phyloP scores from a whole-genome alignment of 495 filamentous ascomycete genomes.

The Podospora didyma region DNA sequence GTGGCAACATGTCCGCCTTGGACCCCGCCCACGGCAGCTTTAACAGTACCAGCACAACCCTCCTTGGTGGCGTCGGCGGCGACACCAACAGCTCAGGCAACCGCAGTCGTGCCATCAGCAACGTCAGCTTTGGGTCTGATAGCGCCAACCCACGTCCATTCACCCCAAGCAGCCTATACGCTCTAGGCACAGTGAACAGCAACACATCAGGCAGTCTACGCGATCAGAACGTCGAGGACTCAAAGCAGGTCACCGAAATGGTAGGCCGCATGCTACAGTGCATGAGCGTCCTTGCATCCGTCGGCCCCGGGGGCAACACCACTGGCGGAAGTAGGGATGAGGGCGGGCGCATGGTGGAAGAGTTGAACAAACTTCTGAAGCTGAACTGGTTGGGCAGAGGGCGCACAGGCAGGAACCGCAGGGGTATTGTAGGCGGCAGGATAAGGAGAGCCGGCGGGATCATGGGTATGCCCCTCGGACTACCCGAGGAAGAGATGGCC shows the following conservation, averaged over 20 bases:
- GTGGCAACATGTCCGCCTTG: conserved; percentile 62
- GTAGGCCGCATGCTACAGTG: conserved; percentile 97
- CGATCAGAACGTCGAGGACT: conserved; percentile 57
- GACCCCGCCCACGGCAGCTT: conserved; percentile 68
- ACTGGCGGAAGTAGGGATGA: conserved; percentile 46
- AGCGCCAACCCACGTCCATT: conserved; percentile 46
- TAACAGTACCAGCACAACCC: conserved; percentile 72
- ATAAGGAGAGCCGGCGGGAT: conserved; percentile 30
- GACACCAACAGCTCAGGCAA: conserved; percentile 22
- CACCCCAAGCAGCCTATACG: conserved; percentile 44
- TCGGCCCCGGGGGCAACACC: conserved; percentile 40
- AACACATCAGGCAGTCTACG: conserved; percentile 28
- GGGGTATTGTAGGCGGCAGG: conserved; percentile 70
- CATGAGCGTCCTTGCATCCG: conserved; percentile 79
- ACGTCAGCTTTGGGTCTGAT: conserved; percentile 68
- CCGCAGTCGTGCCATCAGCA: conserved; percentile 74
- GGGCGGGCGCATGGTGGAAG: conserved; percentile 74
- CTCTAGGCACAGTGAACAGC: conserved; percentile 29
- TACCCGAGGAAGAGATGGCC: not conserved
- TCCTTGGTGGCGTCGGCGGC: conserved; percentile 58
- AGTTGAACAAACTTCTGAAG: conserved; percentile 80
- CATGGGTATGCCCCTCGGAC: not conserved
- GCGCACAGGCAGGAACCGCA: conserved; percentile 79
- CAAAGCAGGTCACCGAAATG: conserved; percentile 86
- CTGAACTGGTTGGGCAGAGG: conserved; percentile 94